Evolutionary conservation across 2,329 filamentous ascomycete genomes (phyloP).

Genomic region (Pseudogymnoascus verrucosus): DNA sequence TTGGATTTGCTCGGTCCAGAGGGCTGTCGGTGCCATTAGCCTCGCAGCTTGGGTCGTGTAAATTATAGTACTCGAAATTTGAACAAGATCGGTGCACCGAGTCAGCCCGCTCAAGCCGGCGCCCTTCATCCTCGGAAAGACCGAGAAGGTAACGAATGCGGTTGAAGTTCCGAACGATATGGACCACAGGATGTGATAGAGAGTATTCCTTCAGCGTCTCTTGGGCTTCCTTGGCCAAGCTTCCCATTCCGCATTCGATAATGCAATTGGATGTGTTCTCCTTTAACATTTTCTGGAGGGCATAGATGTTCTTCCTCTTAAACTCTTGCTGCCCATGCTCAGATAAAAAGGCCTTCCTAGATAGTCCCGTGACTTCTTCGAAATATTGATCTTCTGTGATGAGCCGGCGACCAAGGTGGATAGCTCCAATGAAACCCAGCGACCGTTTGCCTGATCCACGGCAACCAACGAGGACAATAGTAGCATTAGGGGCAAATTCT

Average conservation of each 20-base stretch:
- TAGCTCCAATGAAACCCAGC: constrained; percentile 66
- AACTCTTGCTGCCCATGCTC: constrained; percentile 54
- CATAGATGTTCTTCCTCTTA: constrained; percentile 52
- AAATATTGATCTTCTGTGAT: constrained; percentile 65
- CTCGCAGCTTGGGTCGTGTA: constrained; percentile 35
- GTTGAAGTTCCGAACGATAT: constrained; percentile 56
- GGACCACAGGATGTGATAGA: constrained; percentile 60
- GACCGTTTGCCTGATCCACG: constrained; percentile 72
- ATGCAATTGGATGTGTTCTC: constrained; percentile 54
- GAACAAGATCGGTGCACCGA: constrained; percentile 39
- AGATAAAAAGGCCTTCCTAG: constrained; percentile 56
- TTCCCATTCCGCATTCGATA: constrained; percentile 63
- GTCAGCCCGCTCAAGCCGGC: constrained; percentile 36
- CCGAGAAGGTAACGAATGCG: constrained; percentile 48
- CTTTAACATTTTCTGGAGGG: constrained; percentile 52
- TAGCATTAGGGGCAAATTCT: constrained; percentile 44
- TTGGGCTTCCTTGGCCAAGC: constrained; percentile 32
- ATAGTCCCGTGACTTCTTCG: constrained; percentile 52
- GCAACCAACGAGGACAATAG: constrained; percentile 67
- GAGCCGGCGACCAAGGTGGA: constrained; percentile 59
- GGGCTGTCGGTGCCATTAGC: constrained; percentile 30
- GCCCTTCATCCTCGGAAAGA: constrained; percentile 35
- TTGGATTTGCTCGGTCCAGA: constrained; percentile 37
- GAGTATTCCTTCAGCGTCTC: constrained; percentile 54
- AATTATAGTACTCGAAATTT: constrained; percentile 61